Conservation (phyloP, 345 rosid genomes). For the Lumnitzera littorea region DNA sequence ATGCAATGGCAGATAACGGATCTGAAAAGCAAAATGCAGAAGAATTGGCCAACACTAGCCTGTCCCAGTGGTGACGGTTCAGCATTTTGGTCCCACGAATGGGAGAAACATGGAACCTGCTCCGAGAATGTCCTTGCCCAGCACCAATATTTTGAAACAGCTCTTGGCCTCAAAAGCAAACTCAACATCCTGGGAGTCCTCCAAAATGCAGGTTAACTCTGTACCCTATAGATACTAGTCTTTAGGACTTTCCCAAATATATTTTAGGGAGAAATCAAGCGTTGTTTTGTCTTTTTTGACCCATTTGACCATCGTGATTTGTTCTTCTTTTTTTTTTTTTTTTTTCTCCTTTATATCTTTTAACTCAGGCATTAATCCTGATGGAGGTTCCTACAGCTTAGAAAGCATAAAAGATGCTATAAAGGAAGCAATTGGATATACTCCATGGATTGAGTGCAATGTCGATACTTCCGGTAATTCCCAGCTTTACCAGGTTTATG, state of each 20-base stretch:
- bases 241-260: too few species aligned
- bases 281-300: background rate
- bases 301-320: background rate
- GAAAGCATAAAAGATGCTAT: conserved; percentile 51
- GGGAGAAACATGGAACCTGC: conserved; percentile 97
- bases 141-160: conserved; percentile 54
- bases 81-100: conserved; percentile 80
- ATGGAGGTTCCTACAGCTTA: conserved; percentile 46
- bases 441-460: conserved; percentile 80
- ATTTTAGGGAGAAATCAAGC: too few species aligned
- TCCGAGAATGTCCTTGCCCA: conserved; percentile 69
- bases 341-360: too few species aligned
- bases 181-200: conserved; percentile 48
- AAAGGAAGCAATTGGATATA: conserved; percentile 38
- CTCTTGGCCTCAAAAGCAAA: conserved; percentile 46
- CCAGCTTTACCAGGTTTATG: conserved; percentile 80
- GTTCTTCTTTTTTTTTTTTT: too few species aligned
- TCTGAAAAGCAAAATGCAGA: conserved; percentile 42
- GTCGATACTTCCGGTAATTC: conserved; percentile 48
- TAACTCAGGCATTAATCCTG: conserved; percentile 49
- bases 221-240: too few species aligned
- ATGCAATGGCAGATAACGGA: conserved; percentile 27
- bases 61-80: conserved; percentile 65
- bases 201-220: conserved; percentile 22
- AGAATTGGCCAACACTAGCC: conserved; percentile 74